Percentiles rank a stretch among this genome's conserved stretches.
Conservation (phyloP, 2,329 filamentous ascomycete genomes). For the Biscogniauxia marginata region DNA sequence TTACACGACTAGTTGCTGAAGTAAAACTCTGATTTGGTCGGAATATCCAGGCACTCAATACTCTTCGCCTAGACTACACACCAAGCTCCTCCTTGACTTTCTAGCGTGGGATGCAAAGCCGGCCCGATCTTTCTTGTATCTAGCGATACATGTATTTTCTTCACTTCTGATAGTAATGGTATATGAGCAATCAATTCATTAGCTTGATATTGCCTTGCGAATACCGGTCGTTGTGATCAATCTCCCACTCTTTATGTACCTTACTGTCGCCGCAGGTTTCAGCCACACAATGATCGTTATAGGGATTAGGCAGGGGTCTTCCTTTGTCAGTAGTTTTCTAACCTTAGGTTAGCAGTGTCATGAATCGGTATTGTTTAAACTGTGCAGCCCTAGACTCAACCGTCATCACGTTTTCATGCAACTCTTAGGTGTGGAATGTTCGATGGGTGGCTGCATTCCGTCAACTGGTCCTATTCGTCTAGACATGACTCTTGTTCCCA, state of each 20-base stretch:
- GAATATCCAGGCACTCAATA: not conserved
- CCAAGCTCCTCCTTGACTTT: not conserved
- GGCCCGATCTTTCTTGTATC: not conserved
- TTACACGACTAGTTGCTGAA: not conserved
- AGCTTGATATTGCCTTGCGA: no score
- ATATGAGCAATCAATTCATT: no score
- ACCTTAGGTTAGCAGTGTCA: not conserved
- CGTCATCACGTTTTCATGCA: slow-evolving; percentile 4
- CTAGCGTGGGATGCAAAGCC: not conserved
- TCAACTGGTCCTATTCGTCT: not conserved
- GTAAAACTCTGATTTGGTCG: not conserved
- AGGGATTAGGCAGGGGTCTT: not conserved
- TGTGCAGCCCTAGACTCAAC: slow-evolving; percentile 9
- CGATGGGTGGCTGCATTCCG: slow-evolving; percentile 15
- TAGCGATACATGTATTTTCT: not conserved
- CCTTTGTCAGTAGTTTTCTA: not conserved
- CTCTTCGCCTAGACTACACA: not conserved
- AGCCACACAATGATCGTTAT: not conserved
- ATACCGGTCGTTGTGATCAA: no score
- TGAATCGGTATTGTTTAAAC: slow-evolving; percentile 13
- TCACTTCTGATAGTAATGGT: not conserved
- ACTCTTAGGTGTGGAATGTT: slow-evolving; percentile 6
- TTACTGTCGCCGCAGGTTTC: not conserved
- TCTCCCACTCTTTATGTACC: not conserved
- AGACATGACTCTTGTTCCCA: slow-evolving; percentile 9